Evolutionary conservation across 441 rosid genomes (phyloP).

Genomic region (Erodium moschatum): DNA sequence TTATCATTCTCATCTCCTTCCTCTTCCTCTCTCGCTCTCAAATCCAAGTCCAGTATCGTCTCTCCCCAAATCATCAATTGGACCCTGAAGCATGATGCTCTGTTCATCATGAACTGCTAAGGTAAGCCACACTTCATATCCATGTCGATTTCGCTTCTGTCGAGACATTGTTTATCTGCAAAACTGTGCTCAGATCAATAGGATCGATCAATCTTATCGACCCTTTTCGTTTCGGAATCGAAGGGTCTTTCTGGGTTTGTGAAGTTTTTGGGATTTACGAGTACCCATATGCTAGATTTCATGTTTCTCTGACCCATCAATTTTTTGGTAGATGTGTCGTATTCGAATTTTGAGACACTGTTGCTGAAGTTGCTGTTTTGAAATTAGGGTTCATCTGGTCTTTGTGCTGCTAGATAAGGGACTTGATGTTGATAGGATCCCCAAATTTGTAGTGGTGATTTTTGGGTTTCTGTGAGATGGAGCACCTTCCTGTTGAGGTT

Average conservation of each 20-base stretch:
- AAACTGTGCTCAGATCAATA: background rate
- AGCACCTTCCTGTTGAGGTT: conserved; percentile 48
- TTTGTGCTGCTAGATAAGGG: background rate
- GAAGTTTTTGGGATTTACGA: background rate
- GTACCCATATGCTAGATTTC: background rate
- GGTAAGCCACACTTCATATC: background rate
- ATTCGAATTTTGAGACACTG: background rate
- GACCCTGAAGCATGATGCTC: background rate
- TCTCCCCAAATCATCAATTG: background rate
- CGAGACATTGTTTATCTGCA: background rate
- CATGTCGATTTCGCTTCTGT: background rate
- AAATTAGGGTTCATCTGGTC: background rate
- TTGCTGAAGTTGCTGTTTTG: background rate
- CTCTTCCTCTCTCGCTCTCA: background rate
- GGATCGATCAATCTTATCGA: background rate
- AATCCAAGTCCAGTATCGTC: background rate
- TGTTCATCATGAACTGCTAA: background rate
- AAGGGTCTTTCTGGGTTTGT: background rate
- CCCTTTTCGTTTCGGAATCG: background rate
- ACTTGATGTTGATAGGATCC: background rate
- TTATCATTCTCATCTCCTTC: background rate
- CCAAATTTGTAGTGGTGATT: conserved; percentile 5
- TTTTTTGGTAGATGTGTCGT: background rate
- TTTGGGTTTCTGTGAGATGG: conserved; percentile 24
- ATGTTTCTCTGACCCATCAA: background rate